Conservation (phyloP, 2,329 filamentous ascomycete genomes). For the Sarocladium strictum region DNA sequence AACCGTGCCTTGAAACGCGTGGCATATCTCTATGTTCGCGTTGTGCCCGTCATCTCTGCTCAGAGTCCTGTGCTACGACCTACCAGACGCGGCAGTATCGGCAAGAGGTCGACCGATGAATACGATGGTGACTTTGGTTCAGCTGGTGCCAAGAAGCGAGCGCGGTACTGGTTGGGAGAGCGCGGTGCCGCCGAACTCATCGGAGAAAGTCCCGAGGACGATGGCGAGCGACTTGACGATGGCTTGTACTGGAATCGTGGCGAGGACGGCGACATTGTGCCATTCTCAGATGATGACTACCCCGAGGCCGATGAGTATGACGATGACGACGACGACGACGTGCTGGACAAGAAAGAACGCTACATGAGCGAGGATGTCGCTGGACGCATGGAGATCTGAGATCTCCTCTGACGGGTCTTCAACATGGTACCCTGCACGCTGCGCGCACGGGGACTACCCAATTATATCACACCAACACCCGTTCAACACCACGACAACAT, state of each 20-base stretch:
- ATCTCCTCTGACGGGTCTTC: background rate
- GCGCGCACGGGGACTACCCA: background rate
- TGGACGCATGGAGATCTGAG: conserved; percentile 54
- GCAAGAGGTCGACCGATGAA: conserved; percentile 9
- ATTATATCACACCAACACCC: background rate
- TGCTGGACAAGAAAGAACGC: conserved; percentile 31
- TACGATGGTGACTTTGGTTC: conserved; percentile 23
- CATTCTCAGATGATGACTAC: conserved; percentile 43
- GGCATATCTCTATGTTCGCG: conserved; percentile 86
- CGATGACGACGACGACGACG: conserved; percentile 35
- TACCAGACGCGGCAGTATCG: conserved; percentile 16
- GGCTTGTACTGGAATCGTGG: conserved; percentile 52
- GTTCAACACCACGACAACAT: background rate
- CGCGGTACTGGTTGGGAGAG: conserved; percentile 82
- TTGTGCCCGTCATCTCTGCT: conserved; percentile 69
- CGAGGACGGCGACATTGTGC: conserved; percentile 51
- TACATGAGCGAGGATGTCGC: conserved; percentile 59
- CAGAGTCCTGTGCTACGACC: conserved; percentile 48
- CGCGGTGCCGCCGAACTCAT: conserved; percentile 37
- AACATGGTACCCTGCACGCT: background rate
- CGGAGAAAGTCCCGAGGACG: conserved; percentile 35
- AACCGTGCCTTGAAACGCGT: conserved; percentile 89
- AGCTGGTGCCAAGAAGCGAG: conserved; percentile 56
- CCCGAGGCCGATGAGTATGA: conserved; percentile 31
- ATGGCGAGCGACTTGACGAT: conserved; percentile 47